Base-by-base conservation (phyloP, 2,329 filamentous ascomycete genomes). In the Neoscytalidium dimidiatum region DNA sequence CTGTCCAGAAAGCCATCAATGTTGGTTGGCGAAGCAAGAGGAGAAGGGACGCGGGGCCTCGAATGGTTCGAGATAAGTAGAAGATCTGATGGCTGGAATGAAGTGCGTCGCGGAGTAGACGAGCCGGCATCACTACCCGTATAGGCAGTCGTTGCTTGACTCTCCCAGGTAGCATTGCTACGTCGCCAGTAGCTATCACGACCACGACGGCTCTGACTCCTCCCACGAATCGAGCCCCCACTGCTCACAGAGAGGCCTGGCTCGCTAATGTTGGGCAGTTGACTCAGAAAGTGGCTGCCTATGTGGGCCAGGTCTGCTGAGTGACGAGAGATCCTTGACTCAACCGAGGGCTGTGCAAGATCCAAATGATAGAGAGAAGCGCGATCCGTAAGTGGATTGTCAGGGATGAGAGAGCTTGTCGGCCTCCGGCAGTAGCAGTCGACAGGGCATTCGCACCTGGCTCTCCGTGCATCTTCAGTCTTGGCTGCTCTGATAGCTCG, bases 381-480 rank as follows among this genome's bases (percentile, higher is more conserved):
- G 8, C 62, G 31, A n/a, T 64, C 62, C 1, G 31, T 44, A 19
- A 64, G 52, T 19, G 62, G 43, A 17, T 38, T 48, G 21, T 64
- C 53, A 3, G 52, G 52, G 26, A 60, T 29, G 14, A 64, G 29
- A 21, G 62, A 64, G 44, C 62, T 64, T n/a, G 29, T 41, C 21
- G 62, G 62, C 31, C 62, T 46, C 33, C 44, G 58, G 52, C 62
- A 64, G 13, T 51, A 21, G 21, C 62, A 64, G 26, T 64, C 31
- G 5, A 28, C 23, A 9, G 41, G 41, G 31, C 62, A 64, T 11
- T 33, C 23, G 33, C 62, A 64, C 23, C 19, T 35, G 21, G 7
- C 21, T 6, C 19, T 41, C 21, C 49, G 43, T n/a, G 53, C 62
- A 2, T 44, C 38, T 8, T 51, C 9, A 8, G 62, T 41, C 29